Base-by-base conservation (phyloP, 2,329 filamentous ascomycete species). In the Arthrobotrys musiformis region DNA sequence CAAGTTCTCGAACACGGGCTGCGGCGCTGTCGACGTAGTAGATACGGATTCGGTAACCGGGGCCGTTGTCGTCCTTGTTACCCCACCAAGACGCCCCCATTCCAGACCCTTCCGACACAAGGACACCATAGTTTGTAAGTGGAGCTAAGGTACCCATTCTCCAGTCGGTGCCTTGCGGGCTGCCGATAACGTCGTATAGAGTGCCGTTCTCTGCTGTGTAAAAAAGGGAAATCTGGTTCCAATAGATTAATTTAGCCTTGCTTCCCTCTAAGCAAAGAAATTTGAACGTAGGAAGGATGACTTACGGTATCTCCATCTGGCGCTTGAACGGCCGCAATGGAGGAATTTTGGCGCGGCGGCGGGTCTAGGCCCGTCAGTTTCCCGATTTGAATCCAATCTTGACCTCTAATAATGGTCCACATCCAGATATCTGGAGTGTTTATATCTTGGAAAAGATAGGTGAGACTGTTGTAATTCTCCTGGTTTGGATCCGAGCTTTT, bases 11-110 rank as follows among this genome's bases (percentile, higher is more conserved):
- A 15, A 77, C 61, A 1, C 73, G 58, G 26, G 60, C 24, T 19
- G 66, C 73, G 15, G 66, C 73, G 11, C 60, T 77, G 52, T 77
- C 73, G 17, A 77, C 72, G 30, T 77, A 77, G 58, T 77, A 77
- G 8, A 77, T 26, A 24, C 73, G 73, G 40, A 54, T 30, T 26
- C 73, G 52, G 40, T 54, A 70, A 13, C 73, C 66, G 4, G 73
- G 72, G 13, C 72, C 72, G 19, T 52, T 56, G 9, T 46, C 50
- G 26, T 64, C 60, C 11, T 66, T 56, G 4, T 40, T 19, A 0
- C 73, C 73, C 73, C 73, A 77, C 73, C 73, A 77, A 2, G 40
- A 66, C 5, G 73, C 66, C 5, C 24, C 73, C 0, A 77, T 64
- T 2, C 73, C 73, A 7, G 73, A 77, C 15, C 37, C 66, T 61